A percentile compares a stretch with the other conserved stretches of the same genome.
These are phyloP conservation scores for Metschnikowia sp. DNA, from an alignment of 805 yeast species.

Conservation along the genomic window DNA sequence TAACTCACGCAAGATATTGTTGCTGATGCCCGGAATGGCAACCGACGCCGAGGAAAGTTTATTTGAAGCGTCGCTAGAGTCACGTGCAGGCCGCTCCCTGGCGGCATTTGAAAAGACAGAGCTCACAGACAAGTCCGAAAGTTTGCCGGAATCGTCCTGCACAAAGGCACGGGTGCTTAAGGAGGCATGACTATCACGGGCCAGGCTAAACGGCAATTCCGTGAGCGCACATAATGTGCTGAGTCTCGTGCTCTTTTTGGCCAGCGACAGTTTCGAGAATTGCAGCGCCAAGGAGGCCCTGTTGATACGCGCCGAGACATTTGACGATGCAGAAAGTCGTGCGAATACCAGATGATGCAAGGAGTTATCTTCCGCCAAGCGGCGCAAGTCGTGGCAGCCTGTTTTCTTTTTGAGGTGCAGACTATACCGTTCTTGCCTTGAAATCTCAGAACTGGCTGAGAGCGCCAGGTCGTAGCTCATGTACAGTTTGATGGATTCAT, in stretches of 20 bases:
- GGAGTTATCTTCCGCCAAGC: conserved; percentile 8
- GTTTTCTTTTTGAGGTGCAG: conserved; percentile 44
- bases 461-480: conserved; percentile 58
- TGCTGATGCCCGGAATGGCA: conserved; percentile 55
- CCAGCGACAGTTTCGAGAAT: conserved; percentile 22
- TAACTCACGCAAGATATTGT: conserved; percentile 47
- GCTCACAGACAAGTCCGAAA: conserved; percentile 29
- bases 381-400: conserved; percentile 48
- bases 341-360: conserved; percentile 1
- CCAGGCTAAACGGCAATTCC: conserved; percentile 33
- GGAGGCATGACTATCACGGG: conserved; percentile 13
- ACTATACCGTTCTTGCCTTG: conserved; percentile 14
- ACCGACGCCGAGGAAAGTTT: conserved; percentile 29
- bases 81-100: neutral
- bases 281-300: conserved; percentile 10
- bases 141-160: conserved; percentile 18
- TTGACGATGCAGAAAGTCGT: conserved; percentile 8
- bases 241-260: conserved; percentile 31
- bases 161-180: conserved; percentile 3
- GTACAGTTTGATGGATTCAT: conserved; percentile 48
- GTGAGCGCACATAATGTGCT: conserved; percentile 39
- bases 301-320: conserved; percentile 2
- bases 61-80: neutral
- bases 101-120: conserved; percentile 31
- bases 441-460: conserved; percentile 24